A percentile compares a stretch with the other conserved stretches of the same genome.
These are phyloP conservation scores for Claviceps cyperi DNA, from an alignment of 2,329 filamentous ascomycete genomes.

Conservation along the genomic window DNA sequence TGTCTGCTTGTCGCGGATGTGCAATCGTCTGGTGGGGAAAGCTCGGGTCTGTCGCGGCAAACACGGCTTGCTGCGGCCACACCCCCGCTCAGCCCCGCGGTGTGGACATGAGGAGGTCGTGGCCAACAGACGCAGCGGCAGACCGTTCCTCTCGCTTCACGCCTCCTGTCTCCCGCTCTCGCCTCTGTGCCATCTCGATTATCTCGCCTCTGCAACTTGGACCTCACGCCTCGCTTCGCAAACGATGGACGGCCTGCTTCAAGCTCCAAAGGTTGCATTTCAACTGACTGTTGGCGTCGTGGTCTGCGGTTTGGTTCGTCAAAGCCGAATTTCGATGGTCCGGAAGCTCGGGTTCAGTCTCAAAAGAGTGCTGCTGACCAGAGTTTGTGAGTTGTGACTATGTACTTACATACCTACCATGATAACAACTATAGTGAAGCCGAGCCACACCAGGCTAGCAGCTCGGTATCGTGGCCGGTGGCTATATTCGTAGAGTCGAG, in stretches of 20 bases:
- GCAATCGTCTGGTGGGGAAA: background rate
- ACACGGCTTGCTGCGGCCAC: conserved; percentile 12
- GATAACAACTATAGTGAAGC: background rate
- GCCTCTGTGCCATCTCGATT: no score
- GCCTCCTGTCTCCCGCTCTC: no score
- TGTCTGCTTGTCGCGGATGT: background rate
- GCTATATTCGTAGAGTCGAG: background rate
- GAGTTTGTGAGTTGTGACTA: background rate
- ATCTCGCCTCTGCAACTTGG: no score
- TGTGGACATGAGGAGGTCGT: background rate
- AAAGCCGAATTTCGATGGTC: background rate
- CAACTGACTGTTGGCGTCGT: no score
- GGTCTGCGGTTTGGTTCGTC: background rate
- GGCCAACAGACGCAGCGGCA: no score
- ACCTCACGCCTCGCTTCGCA: background rate
- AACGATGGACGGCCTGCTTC: background rate
- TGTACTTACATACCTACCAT: background rate
- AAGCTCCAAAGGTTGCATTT: background rate
- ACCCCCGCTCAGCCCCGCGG: conserved; percentile 3
- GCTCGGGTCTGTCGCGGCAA: conserved; percentile 8
- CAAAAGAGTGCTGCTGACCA: background rate
- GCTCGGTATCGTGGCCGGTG: no score
- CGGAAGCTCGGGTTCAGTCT: background rate
- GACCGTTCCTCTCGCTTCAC: background rate
- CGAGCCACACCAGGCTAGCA: background rate